Percentiles rank a stretch among this genome's conserved stretches.
These are phyloP conservation scores for Apiotrichum gamsii DNA, from an alignment of 1,284 basidiomycete genomes.

Conservation along the genomic window DNA sequence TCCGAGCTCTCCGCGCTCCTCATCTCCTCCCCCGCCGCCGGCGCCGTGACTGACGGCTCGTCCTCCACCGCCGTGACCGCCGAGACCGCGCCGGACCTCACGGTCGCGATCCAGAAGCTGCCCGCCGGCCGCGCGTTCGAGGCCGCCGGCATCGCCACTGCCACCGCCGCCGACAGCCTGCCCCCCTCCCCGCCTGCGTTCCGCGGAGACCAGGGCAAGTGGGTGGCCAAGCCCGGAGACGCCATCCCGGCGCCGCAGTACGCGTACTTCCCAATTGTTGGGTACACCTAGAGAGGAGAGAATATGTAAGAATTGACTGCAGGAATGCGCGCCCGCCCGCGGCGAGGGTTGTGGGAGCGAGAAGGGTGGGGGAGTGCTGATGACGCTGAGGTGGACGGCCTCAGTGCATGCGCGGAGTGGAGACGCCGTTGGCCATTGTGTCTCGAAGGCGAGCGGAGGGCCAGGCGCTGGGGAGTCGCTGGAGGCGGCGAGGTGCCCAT, in stretches of 20 bases:
- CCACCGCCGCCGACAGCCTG: constrained; percentile 52
- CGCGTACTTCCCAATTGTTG: constrained; percentile 76
- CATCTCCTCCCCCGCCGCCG: constrained; percentile 71
- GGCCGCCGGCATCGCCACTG: constrained; percentile 57
- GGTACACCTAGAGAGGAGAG: constrained; percentile 60
- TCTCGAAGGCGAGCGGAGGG: too few species aligned
- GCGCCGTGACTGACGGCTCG: constrained; percentile 65
- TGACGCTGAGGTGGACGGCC: too few species aligned
- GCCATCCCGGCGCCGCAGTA: constrained; percentile 69
- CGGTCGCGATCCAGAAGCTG: constrained; percentile 64
- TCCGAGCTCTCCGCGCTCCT: constrained; percentile 71
- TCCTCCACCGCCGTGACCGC: constrained; percentile 44
- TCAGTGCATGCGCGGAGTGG: too few species aligned
- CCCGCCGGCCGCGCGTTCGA: constrained; percentile 54
- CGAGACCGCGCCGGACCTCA: constrained; percentile 48
- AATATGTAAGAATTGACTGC: constrained; percentile 1
- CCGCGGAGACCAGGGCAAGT: constrained; percentile 53
- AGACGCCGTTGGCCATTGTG: too few species aligned
- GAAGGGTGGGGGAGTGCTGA: too few species aligned
- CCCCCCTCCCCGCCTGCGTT: constrained; percentile 61
- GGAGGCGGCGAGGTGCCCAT: too few species aligned
- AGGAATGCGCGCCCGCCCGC: too few species aligned
- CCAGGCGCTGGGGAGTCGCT: too few species aligned
- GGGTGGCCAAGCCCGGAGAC: constrained; percentile 61
- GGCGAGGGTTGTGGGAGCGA: too few species aligned